Evolutionary conservation across 345 rosid genomes (phyloP).

Genomic region (Trapa bicornis): DNA sequence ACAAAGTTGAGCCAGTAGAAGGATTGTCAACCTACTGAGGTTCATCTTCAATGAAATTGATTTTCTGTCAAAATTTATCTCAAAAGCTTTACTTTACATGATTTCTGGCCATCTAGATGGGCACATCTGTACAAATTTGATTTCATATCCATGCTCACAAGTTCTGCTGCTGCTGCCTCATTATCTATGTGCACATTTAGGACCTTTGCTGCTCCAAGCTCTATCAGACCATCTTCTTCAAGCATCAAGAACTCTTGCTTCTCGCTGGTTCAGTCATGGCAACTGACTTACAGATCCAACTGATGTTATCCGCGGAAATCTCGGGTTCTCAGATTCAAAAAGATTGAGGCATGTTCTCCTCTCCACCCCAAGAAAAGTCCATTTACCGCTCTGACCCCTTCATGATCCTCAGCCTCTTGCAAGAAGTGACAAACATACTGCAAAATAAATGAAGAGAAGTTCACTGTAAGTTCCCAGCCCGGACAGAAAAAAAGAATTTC

Average conservation of each 20-base stretch:
- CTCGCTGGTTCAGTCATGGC: background rate
- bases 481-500: background rate
- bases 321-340: background rate
- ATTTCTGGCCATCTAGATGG: background rate
- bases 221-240: background rate
- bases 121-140: background rate
- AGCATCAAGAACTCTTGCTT: background rate
- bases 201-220: background rate
- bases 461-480: background rate
- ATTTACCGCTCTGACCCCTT: constrained; percentile 43
- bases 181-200: background rate
- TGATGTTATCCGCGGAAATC: background rate
- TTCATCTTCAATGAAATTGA: background rate
- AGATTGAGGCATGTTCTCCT: background rate
- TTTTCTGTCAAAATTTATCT: background rate
- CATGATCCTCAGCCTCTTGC: constrained; percentile 83
- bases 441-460: background rate
- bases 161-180: background rate
- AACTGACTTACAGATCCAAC: background rate
- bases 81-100: background rate
- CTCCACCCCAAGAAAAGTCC: background rate
- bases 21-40: no score
- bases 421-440: constrained; percentile 82
- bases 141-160: background rate
- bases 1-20: no score